Conservation (phyloP, 768 basidiomycete genomes). For the Lyophyllum shimeji region DNA sequence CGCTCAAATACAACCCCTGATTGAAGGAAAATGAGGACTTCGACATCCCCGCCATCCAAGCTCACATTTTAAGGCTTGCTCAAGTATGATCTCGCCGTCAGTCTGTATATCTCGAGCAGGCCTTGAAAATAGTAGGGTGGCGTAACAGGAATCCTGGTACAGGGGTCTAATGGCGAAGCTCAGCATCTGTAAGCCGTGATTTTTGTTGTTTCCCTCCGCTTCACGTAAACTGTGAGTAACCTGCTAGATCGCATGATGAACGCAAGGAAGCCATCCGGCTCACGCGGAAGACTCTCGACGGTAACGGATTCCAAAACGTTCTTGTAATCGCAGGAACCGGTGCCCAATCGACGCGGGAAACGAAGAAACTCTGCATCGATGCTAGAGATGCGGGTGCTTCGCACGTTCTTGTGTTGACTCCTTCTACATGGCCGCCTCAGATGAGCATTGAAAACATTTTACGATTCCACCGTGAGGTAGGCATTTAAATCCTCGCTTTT, state of each 20-base stretch:
- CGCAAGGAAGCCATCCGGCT: slow-evolving; percentile 60
- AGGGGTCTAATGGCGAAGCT: slow-evolving; percentile 77
- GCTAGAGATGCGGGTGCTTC: slow-evolving; percentile 83
- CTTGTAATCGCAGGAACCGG: slow-evolving; percentile 84
- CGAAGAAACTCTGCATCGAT: slow-evolving; percentile 63
- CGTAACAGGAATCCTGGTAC: slow-evolving; percentile 69
- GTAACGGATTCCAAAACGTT: slow-evolving; percentile 64
- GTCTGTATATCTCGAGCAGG: slow-evolving; percentile 11
- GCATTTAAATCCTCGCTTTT: slow-evolving; percentile 8
- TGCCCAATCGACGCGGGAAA: slow-evolving; percentile 76
- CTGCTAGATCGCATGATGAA: slow-evolving; percentile 58
- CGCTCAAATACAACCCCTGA: not conserved
- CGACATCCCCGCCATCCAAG: slow-evolving; percentile 62
- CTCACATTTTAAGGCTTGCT: slow-evolving; percentile 74
- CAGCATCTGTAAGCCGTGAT: slow-evolving; percentile 50
- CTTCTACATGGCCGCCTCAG: slow-evolving; percentile 65
- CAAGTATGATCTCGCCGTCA: slow-evolving; percentile 40
- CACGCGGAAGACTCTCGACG: slow-evolving; percentile 71
- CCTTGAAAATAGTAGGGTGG: slow-evolving; percentile 51
- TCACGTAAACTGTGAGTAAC: not conserved
- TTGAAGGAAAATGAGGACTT: slow-evolving; percentile 57
- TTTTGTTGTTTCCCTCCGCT: not conserved
- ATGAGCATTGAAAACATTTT: slow-evolving; percentile 66
- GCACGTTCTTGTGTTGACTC: slow-evolving; percentile 74
- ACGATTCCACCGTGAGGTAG: slow-evolving; percentile 63